Evolutionary conservation across 2,329 filamentous ascomycete genomes (phyloP), one percentile per base, ranked within the genome.

Genomic region (Fusarium sublunatum): DNA sequence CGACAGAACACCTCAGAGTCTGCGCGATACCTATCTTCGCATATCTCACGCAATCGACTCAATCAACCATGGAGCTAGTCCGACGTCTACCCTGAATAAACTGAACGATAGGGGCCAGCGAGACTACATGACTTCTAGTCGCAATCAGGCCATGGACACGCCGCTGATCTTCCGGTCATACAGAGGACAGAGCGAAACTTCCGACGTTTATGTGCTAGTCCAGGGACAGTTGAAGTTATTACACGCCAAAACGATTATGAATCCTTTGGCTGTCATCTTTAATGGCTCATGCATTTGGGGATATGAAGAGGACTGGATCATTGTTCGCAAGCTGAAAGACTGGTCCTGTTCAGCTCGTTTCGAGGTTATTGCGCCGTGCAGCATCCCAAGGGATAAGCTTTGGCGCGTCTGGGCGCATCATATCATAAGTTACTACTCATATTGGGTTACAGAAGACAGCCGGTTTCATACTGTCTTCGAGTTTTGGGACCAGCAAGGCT

Each of bases 401-500:
- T 36, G 22, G 26, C 26, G 26, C 7, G 13, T 24, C 6, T 31
- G 24, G 7, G 46, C 34, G 29, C 26, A 40, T 28, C 26, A 43
- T 19, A 13, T 54, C 25, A 26, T 53, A 26, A 25, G 13, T 13
- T 12, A 13, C 11, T 24, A 43, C 15, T 3, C 5, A 11, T 4
- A 5, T 25, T 5, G 11, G 19, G n/a, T n/a, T 19, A 22, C 10
- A 31, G 24, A 13, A 8, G 12, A 13, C 3, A 35, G 22, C 34
- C 12, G 7, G 19, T 19, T 19, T 3, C 25, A 48, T 4, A 42
- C n/a, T 8, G 12, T 39, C 13, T 22, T 51, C 13, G 55, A 64
- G 12, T n/a, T 64, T 6, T 64, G 54, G 60, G 42, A 61, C 8
- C 6, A 10, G 2, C 19, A 56, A 25, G 60, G 34, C 13, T 24